Evolutionary conservation across 2,329 filamentous ascomycete species (phyloP).

Genomic region (Penicillium sp.): DNA sequence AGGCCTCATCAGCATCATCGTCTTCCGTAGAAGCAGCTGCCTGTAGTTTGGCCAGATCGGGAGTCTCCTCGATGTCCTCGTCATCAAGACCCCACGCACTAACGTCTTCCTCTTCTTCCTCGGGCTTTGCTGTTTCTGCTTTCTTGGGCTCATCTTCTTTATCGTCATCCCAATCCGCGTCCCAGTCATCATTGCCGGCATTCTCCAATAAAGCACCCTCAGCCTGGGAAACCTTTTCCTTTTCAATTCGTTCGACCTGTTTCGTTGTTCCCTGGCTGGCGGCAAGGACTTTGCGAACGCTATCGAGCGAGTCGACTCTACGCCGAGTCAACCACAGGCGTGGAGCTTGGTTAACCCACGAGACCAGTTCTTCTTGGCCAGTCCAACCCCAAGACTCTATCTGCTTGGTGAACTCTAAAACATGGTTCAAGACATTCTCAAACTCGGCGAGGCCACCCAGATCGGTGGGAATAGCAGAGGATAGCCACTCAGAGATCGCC

Average conservation of each 20-base stretch:
- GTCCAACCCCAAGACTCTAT: conserved; percentile 64
- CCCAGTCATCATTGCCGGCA: conserved; percentile 63
- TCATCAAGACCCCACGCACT: conserved; percentile 54
- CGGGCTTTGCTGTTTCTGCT: conserved; percentile 12
- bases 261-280: conserved; percentile 65
- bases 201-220: conserved; percentile 64
- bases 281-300: conserved; percentile 67
- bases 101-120: conserved; percentile 45
- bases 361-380: conserved; percentile 60
- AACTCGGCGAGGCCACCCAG: conserved; percentile 70
- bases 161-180: conserved; percentile 74
- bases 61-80: conserved; percentile 36
- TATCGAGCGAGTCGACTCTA: conserved; percentile 73
- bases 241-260: conserved; percentile 80
- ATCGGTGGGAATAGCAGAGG: conserved; percentile 71
- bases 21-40: conserved; percentile 24
- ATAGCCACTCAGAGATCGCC: conserved; percentile 72
- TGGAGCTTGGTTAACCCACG: conserved; percentile 79
- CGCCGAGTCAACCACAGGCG: conserved; percentile 83
- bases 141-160: conserved; percentile 45
- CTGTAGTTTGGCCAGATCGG: conserved; percentile 22
- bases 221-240: conserved; percentile 69
- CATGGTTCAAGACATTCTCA: conserved; percentile 64
- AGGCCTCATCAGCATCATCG: conserved; percentile 60
- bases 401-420: conserved; percentile 62